Evolutionary conservation across 768 basidiomycete genomes (phyloP).

Genomic region (Tulasnella sp.): DNA sequence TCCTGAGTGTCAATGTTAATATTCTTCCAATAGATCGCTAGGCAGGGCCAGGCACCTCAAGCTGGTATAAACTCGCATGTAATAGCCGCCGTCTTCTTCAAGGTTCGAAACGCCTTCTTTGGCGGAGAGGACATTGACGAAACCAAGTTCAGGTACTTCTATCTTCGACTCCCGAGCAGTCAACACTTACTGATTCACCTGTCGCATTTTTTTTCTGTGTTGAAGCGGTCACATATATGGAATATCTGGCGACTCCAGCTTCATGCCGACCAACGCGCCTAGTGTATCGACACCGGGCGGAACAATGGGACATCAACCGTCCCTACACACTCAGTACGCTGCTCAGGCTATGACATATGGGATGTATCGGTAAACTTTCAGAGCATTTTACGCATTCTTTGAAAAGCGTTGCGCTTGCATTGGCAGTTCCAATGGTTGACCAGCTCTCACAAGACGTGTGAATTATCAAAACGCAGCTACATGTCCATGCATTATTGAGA

Average conservation of each 20-base stretch:
- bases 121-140: constrained; percentile 72
- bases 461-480: no score
- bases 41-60: constrained; percentile 87
- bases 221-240: constrained; percentile 3
- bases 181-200: background rate
- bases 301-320: no score
- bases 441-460: no score
- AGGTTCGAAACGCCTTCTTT: constrained; percentile 88
- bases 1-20: background rate
- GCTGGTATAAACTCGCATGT: constrained; percentile 96
- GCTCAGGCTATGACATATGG: no score
- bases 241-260: constrained; percentile 8
- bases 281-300: background rate
- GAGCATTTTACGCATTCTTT: no score
- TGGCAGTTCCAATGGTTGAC: no score
- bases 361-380: no score
- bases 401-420: no score
- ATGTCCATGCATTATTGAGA: no score
- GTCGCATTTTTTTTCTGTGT: background rate
- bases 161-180: background rate
- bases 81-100: constrained; percentile 90
- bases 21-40: constrained; percentile 62
- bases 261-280: constrained; percentile 2
- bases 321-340: no score
- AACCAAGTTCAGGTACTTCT: constrained; percentile 41